phyloP scores from a whole-genome alignment of 371 early-diverging fungal genomes.

The Lichtheimia corymbifera region DNA sequence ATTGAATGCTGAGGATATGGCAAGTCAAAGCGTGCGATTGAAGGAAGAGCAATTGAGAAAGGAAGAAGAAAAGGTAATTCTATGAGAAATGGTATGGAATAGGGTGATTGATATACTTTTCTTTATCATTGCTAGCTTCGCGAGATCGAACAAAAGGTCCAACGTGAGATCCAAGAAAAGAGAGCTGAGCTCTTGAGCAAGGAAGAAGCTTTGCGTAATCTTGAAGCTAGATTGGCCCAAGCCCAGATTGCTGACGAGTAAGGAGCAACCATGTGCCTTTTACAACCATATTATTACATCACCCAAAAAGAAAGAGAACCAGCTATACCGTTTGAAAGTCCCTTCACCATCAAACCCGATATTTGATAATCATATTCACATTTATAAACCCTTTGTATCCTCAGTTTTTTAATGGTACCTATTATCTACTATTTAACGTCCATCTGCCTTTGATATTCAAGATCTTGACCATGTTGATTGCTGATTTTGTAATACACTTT shows the following conservation, averaged over 20 bases:
- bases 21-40: constrained; percentile 49
- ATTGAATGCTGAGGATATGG: constrained; percentile 56
- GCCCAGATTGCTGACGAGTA: constrained; percentile 42
- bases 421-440: too few species aligned
- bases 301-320: too few species aligned
- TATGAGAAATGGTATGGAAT: background rate
- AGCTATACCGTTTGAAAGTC: too few species aligned
- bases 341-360: too few species aligned
- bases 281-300: too few species aligned
- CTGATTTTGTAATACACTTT: too few species aligned
- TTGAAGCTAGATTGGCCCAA: constrained; percentile 56
- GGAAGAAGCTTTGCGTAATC: constrained; percentile 59
- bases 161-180: constrained; percentile 64
- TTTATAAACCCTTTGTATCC: too few species aligned
- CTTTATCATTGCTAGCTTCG: constrained; percentile 39
- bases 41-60: constrained; percentile 66
- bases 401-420: too few species aligned
- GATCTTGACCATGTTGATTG: too few species aligned
- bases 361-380: too few species aligned
- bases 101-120: background rate
- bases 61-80: constrained; percentile 62
- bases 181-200: constrained; percentile 59
- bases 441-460: too few species aligned
- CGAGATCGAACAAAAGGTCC: constrained; percentile 60
- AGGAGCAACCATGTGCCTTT: constrained; percentile 1